These are phyloP conservation scores for Cerrena zonata DNA, from an alignment of 1,284 basidiomycete genomes.

Conservation along the genomic window DNA sequence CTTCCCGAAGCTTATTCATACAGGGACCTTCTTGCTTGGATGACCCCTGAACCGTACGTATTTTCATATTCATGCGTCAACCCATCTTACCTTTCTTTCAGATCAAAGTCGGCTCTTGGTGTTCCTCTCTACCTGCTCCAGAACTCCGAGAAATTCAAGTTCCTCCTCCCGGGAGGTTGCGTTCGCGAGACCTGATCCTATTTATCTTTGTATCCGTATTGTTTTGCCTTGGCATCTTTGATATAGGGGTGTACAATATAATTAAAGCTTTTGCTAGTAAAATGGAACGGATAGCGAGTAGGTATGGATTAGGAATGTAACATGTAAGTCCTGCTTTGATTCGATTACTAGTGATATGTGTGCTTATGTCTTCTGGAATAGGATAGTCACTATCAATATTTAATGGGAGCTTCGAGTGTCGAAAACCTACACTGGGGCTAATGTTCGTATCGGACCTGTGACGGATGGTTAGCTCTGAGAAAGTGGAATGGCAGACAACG, in stretches of 20 bases:
- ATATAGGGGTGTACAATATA: too few relatives aligned
- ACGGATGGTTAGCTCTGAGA: too few relatives aligned
- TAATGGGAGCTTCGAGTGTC: neutral
- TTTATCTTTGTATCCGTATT: neutral
- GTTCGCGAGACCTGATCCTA: neutral
- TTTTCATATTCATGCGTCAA: neutral
- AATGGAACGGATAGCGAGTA: neutral
- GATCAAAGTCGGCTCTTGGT: slow-evolving; percentile 43
- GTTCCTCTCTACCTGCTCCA: slow-evolving; percentile 49
- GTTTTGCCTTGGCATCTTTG: too few relatives aligned
- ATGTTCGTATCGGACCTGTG: slow-evolving; percentile 16
- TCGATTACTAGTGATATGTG: neutral
- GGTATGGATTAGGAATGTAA: too few relatives aligned
- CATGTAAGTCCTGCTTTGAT: neutral
- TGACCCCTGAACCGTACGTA: slow-evolving; percentile 48
- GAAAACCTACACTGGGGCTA: slow-evolving; percentile 18
- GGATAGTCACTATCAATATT: neutral
- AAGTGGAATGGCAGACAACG: too few relatives aligned
- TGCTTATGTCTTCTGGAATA: neutral
- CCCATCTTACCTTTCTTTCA: slow-evolving; percentile 17
- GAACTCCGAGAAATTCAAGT: slow-evolving; percentile 45
- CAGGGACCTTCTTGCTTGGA: slow-evolving; percentile 44
- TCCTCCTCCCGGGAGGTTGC: slow-evolving; percentile 58
- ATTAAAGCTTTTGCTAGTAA: neutral
- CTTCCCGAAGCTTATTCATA: slow-evolving; percentile 64